Percentiles rank a stretch among this genome's conserved stretches.
These are phyloP conservation scores for Austroboletus novae-zelandiae DNA, from an alignment of 1,284 basidiomycete species.

Conservation along the genomic window DNA sequence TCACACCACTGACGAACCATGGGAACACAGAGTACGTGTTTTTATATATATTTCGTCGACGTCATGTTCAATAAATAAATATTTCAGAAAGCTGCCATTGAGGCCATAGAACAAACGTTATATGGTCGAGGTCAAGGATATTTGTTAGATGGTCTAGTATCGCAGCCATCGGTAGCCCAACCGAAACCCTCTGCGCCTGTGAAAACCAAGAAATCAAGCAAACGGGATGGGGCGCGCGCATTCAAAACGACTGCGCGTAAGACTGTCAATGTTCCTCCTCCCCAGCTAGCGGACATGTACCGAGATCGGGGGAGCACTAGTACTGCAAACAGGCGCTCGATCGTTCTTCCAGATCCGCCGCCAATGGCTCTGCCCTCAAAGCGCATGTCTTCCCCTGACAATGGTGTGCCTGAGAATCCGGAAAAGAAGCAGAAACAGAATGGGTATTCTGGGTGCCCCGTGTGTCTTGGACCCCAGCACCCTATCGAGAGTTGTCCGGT, in stretches of 20 bases:
- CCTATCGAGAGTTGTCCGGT: constrained; percentile 52
- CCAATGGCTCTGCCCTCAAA: constrained; percentile 33
- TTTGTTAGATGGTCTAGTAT: constrained; percentile 55
- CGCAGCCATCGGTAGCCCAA: background rate
- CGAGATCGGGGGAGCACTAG: constrained; percentile 2
- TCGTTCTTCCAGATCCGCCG: background rate
- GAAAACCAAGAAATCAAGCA: constrained; percentile 1
- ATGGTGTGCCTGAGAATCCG: constrained; percentile 17
- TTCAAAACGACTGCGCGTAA: background rate
- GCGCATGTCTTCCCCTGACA: constrained; percentile 34
- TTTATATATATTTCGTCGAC: background rate
- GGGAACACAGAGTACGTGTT: constrained; percentile 55
- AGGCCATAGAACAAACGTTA: constrained; percentile 63
- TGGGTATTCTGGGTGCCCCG: constrained; percentile 35
- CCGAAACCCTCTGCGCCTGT: background rate
- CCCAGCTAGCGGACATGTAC: background rate
- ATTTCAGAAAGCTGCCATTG: constrained; percentile 56
- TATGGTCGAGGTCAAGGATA: constrained; percentile 49
- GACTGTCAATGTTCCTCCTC: background rate
- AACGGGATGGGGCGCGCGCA: background rate
- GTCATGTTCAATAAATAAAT: background rate
- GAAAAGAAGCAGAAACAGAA: constrained; percentile 40
- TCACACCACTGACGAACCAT: constrained; percentile 59
- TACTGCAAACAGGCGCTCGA: background rate
- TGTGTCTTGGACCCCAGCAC: constrained; percentile 49